A percentile compares a stretch with the other conserved stretches of the same genome.
Evolutionary conservation across 495 filamentous ascomycete genomes (phyloP).

Genomic region (Talaromyces borbonicus): DNA sequence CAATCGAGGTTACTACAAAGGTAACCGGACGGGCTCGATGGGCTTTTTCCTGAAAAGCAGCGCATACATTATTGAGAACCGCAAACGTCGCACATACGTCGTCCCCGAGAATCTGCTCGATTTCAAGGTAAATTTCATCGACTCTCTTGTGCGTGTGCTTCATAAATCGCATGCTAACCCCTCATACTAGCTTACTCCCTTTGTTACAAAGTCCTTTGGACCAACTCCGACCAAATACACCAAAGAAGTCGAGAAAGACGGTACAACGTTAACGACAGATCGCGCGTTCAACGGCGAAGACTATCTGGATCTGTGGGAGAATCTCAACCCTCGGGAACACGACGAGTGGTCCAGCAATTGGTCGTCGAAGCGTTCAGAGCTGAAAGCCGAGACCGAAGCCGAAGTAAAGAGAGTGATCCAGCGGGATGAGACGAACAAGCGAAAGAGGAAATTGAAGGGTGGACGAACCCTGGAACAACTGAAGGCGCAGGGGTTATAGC

Average conservation of each 20-base stretch:
- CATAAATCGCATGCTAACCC: neutral
- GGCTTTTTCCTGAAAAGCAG: constrained; percentile 79
- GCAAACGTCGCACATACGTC: constrained; percentile 84
- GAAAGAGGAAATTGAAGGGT: constrained; percentile 1
- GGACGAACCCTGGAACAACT: neutral
- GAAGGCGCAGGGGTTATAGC: neutral
- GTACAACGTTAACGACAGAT: constrained; percentile 16
- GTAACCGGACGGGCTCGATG: constrained; percentile 77
- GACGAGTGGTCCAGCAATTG: neutral
- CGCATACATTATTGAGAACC: constrained; percentile 70
- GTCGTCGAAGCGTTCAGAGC: neutral
- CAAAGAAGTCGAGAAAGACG: constrained; percentile 21
- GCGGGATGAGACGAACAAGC: neutral
- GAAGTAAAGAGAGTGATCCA: neutral
- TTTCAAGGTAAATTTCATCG: constrained; percentile 66
- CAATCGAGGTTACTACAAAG: constrained; percentile 94
- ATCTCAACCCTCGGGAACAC: neutral
- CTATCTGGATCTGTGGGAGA: constrained; percentile 30
- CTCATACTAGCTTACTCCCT: constrained; percentile 65
- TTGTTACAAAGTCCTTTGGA: constrained; percentile 58
- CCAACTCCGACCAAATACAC: constrained; percentile 29
- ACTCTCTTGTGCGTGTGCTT: neutral
- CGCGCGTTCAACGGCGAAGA: constrained; percentile 26
- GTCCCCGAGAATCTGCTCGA: constrained; percentile 54
- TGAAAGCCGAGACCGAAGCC: neutral